A percentile compares a stretch with the other conserved stretches of the same genome.
phyloP scores from a whole-genome alignment of 2,329 filamentous ascomycete species.

The Trichoderma atroviride region DNA sequence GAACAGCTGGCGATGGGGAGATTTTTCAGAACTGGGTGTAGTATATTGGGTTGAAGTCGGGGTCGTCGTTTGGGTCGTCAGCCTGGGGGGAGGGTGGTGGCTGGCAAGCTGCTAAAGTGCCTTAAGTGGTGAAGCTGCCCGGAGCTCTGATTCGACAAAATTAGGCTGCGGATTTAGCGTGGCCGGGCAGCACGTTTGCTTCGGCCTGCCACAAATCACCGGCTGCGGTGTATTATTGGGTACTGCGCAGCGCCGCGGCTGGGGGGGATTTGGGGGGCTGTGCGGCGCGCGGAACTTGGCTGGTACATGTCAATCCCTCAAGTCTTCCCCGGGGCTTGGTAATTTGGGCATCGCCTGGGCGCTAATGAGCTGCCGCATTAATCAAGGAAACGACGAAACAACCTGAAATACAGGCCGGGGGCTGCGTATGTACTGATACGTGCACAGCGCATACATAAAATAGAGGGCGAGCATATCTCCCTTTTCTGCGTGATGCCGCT shows the following conservation, averaged over 20 bases:
- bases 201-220: constrained; percentile 10
- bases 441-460: background rate
- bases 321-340: background rate
- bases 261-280: background rate
- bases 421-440: background rate
- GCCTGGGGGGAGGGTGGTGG: constrained; percentile 21
- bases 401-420: background rate
- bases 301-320: background rate
- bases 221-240: constrained; percentile 20
- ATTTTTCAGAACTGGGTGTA: constrained; percentile 14
- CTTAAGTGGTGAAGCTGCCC: constrained; percentile 15
- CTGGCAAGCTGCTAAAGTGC: constrained; percentile 14
- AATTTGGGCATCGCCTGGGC: constrained; percentile 12
- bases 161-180: constrained; percentile 25
- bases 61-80: constrained; percentile 13
- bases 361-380: background rate
- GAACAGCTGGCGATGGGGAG: constrained; percentile 11
- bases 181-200: constrained; percentile 12
- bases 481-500: background rate
- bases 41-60: constrained; percentile 22
- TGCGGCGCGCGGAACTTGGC: constrained; percentile 1
- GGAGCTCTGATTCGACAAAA: constrained; percentile 25
- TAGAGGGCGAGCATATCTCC: background rate
- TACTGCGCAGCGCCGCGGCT: background rate
- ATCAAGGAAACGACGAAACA: background rate